A percentile compares a stretch with the other conserved stretches of the same genome.
These are phyloP conservation scores for Nicotiana undulata DNA, from an alignment of 257 asterid species.

Conservation along the genomic window DNA sequence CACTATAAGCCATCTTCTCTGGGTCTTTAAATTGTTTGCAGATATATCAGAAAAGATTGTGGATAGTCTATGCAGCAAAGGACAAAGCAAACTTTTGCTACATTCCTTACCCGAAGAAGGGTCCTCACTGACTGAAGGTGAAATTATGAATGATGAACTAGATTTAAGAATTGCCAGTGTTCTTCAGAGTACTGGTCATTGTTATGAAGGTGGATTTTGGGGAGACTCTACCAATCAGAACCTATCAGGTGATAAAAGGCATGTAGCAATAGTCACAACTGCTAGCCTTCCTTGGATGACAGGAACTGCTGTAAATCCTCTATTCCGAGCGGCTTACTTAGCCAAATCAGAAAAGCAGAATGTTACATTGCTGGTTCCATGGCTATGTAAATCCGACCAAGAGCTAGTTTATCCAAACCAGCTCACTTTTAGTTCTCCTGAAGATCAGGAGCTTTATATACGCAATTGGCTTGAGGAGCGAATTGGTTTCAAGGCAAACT, in stretches of 20 bases:
- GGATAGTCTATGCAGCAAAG: slow-evolving; percentile 86
- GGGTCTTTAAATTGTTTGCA: slow-evolving; percentile 26
- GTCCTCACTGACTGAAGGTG: slow-evolving; percentile 59
- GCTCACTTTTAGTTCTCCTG: slow-evolving; percentile 80
- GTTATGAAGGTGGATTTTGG: slow-evolving; percentile 90
- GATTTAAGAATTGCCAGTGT: slow-evolving; percentile 93
- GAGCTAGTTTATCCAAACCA: slow-evolving; percentile 90
- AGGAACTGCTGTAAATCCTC: slow-evolving; percentile 96
- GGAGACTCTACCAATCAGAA: slow-evolving; percentile 47
- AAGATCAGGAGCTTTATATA: slow-evolving; percentile 85
- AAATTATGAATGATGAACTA: slow-evolving; percentile 56
- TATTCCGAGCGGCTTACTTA: slow-evolving; percentile 93
- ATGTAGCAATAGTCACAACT: slow-evolving; percentile 94
- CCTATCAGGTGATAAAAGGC: slow-evolving; percentile 56
- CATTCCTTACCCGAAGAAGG: slow-evolving; percentile 65
- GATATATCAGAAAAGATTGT: slow-evolving; percentile 90
- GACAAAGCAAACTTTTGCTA: slow-evolving; percentile 52
- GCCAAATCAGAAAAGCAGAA: slow-evolving; percentile 79
- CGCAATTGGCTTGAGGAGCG: slow-evolving; percentile 96
- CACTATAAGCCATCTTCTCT: neutral
- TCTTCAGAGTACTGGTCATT: slow-evolving; percentile 88
- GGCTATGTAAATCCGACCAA: slow-evolving; percentile 96
- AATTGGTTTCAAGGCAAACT: slow-evolving; percentile 84
- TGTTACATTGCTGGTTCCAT: slow-evolving; percentile 93
- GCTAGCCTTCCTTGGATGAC: slow-evolving; percentile 99